Conservation (phyloP, 805 yeast species). For the Ogataea zsoltii region DNA sequence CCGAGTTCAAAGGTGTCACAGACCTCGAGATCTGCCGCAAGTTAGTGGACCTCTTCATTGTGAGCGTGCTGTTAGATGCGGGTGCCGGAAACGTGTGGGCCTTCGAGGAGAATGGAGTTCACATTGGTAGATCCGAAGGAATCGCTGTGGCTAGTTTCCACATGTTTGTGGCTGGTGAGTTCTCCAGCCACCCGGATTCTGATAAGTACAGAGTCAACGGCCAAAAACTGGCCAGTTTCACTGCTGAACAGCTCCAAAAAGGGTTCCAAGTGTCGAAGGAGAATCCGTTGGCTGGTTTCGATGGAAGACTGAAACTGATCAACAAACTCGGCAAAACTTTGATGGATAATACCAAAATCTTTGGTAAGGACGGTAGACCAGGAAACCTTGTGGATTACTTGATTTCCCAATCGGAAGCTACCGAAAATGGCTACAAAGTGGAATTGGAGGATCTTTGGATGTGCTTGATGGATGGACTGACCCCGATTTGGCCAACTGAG, state of each 20-base stretch:
- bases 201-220: slow-evolving; percentile 49
- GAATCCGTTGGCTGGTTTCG: slow-evolving; percentile 55
- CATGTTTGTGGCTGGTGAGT: slow-evolving; percentile 51
- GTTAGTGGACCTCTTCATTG: slow-evolving; percentile 56
- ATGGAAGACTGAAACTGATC: slow-evolving; percentile 52
- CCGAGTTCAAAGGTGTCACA: slow-evolving; percentile 33
- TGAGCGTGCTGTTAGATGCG: slow-evolving; percentile 65
- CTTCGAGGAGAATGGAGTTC: slow-evolving; percentile 42
- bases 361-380: slow-evolving; percentile 38
- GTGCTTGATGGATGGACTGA: slow-evolving; percentile 54
- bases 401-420: slow-evolving; percentile 22
- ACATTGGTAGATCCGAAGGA: slow-evolving; percentile 56
- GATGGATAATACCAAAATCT: slow-evolving; percentile 38
- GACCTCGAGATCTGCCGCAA: slow-evolving; percentile 51
- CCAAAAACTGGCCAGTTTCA: slow-evolving; percentile 36
- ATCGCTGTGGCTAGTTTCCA: slow-evolving; percentile 60
- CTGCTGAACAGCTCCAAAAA: slow-evolving; percentile 35
- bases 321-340: slow-evolving; percentile 51
- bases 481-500: slow-evolving; percentile 59
- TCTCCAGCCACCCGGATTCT: slow-evolving; percentile 32
- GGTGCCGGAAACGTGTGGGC: slow-evolving; percentile 67
- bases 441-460: slow-evolving; percentile 54
- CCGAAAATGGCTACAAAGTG: slow-evolving; percentile 28
- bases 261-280: slow-evolving; percentile 50
- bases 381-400: slow-evolving; percentile 57